A percentile compares a stretch with the other conserved stretches of the same genome.
Evolutionary conservation across 2,329 filamentous ascomycete genomes (phyloP).

Genomic region (Cladorrhinum sp.): DNA sequence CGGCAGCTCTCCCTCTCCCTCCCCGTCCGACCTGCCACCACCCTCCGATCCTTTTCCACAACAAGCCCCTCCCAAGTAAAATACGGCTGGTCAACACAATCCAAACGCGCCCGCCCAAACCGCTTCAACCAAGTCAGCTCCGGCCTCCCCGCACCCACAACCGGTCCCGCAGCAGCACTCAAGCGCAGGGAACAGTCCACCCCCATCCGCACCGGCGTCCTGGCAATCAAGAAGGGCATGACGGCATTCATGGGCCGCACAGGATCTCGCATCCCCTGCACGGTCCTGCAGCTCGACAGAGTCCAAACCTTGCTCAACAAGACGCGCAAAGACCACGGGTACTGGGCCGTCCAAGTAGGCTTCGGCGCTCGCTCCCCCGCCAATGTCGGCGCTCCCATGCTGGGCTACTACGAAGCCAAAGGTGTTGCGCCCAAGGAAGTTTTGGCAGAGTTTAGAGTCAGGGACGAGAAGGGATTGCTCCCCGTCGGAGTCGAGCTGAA

Average conservation of each 20-base stretch:
- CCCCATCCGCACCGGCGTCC: constrained; percentile 70
- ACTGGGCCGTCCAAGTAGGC: constrained; percentile 91
- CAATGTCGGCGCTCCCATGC: constrained; percentile 76
- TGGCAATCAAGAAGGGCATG: constrained; percentile 94
- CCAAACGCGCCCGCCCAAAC: constrained; percentile 47
- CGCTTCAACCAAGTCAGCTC: constrained; percentile 59
- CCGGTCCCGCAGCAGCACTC: constrained; percentile 59
- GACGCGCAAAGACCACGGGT: constrained; percentile 76
- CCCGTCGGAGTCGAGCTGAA: constrained; percentile 71
- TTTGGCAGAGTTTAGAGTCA: constrained; percentile 84
- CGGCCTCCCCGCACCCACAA: constrained; percentile 54
- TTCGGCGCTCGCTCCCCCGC: constrained; percentile 67
- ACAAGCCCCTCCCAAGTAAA: constrained; percentile 48
- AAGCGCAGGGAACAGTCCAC: constrained; percentile 56
- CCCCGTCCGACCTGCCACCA: constrained; percentile 26
- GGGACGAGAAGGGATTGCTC: constrained; percentile 67
- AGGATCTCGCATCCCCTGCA: constrained; percentile 77
- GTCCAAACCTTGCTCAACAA: constrained; percentile 88
- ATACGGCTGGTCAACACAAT: constrained; percentile 58
- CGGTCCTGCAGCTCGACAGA: constrained; percentile 87
- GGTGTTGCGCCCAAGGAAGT: constrained; percentile 80
- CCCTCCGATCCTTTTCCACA: constrained; percentile 30
- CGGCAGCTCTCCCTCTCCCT: constrained; percentile 24
- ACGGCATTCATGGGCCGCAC: constrained; percentile 82
- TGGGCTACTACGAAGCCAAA: constrained; percentile 84